Conservation (phyloP, 192 early-diverging fungal species). For the Pecoramyces ruminantium region DNA sequence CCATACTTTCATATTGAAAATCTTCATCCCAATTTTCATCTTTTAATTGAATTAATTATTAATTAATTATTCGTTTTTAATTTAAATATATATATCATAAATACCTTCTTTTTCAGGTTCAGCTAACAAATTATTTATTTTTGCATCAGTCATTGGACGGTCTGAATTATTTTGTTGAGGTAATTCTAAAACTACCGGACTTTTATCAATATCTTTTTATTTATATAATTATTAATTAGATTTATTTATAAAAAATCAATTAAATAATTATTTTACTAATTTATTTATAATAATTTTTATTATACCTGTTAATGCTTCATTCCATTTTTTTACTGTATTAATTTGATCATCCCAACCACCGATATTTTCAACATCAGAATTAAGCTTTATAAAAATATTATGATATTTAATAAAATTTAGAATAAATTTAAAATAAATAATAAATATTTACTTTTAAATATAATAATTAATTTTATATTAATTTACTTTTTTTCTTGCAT, state of each 20-base stretch:
- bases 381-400: neutral
- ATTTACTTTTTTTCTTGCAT: constrained; percentile 2
- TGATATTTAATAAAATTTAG: too few species aligned
- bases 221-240: too few species aligned
- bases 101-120: neutral
- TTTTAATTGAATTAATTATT: too few species aligned
- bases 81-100: too few species aligned
- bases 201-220: neutral
- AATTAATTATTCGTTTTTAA: too few species aligned
- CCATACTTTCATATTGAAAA: neutral
- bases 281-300: too few species aligned
- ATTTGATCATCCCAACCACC: constrained; percentile 31
- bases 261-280: too few species aligned
- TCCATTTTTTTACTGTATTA: constrained; percentile 22
- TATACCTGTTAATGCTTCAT: constrained; percentile 21
- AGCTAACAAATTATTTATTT: neutral
- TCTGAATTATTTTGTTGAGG: neutral
- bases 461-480: neutral
- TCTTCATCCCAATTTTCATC: neutral
- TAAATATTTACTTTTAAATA: too few species aligned
- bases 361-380: constrained; percentile 6
- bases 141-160: neutral
- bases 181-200: neutral
- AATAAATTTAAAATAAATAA: too few species aligned
- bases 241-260: too few species aligned